Percentiles rank a stretch among this genome's conserved stretches.
phyloP scores from a whole-genome alignment of 2,329 filamentous ascomycete species.

The Mycosphaerella sp. region DNA sequence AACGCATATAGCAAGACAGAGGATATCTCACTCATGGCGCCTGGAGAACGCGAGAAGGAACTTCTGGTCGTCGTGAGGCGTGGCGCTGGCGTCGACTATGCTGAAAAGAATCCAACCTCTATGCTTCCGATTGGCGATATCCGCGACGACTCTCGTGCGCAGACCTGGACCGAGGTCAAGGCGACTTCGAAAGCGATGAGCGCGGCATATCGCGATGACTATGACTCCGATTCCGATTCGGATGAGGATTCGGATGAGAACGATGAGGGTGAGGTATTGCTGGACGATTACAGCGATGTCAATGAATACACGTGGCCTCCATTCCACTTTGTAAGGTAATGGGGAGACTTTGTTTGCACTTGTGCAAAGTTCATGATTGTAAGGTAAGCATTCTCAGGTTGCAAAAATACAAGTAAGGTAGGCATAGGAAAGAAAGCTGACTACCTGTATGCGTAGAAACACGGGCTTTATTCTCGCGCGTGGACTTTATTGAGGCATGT shows the following conservation, averaged over 20 bases:
- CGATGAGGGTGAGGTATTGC: background rate
- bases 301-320: conserved; percentile 1
- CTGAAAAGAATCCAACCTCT: conserved; percentile 5
- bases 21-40: conserved; percentile 7
- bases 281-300: conserved; percentile 5
- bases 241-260: conserved; percentile 1
- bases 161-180: conserved; percentile 8
- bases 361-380: no score
- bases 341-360: background rate
- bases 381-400: no score
- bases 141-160: conserved; percentile 1
- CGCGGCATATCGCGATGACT: background rate
- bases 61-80: conserved; percentile 13
- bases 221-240: background rate
- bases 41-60: conserved; percentile 12
- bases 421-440: no score
- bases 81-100: conserved; percentile 10
- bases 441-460: no score
- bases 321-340: conserved; percentile 4
- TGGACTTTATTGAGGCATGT: no score
- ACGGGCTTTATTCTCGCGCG: no score
- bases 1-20: background rate
- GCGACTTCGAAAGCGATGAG: conserved; percentile 3
- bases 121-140: conserved; percentile 3
- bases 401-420: no score